A percentile compares a stretch with the other conserved stretches of the same genome.
phyloP scores from a whole-genome alignment of 345 rosid species.

The Hypericum perforatum region DNA sequence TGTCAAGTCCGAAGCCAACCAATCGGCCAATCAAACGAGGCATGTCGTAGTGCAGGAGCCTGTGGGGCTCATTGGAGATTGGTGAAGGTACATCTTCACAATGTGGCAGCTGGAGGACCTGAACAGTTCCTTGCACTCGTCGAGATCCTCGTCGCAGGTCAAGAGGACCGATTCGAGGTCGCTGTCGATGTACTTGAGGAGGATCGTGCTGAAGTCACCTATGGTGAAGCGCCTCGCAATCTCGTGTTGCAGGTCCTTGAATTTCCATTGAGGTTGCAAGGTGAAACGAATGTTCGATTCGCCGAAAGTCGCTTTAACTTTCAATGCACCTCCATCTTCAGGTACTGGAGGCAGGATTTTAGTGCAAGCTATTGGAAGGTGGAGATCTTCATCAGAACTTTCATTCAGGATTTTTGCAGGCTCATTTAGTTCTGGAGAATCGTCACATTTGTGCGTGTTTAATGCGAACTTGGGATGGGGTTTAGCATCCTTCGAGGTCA shows the following conservation, averaged over 20 bases:
- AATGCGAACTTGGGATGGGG: too few species aligned
- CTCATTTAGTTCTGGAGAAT: too few species aligned
- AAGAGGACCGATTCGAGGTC: conserved; percentile 6
- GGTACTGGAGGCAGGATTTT: too few species aligned
- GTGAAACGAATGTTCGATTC: neutral
- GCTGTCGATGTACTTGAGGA: conserved; percentile 1
- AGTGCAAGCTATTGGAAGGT: too few species aligned
- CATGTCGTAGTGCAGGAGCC: too few species aligned
- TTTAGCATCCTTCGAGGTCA: too few species aligned
- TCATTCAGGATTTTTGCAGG: too few species aligned
- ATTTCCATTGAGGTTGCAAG: neutral
- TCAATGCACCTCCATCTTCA: neutral
- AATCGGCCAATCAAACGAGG: too few species aligned
- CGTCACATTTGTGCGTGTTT: too few species aligned
- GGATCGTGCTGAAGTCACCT: neutral
- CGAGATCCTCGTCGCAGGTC: conserved; percentile 6
- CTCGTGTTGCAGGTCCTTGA: conserved; percentile 4
- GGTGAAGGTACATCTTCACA: conserved; percentile 1
- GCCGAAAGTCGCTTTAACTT: conserved; percentile 4
- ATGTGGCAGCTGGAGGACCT: neutral
- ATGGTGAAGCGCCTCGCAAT: conserved; percentile 1
- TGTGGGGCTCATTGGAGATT: neutral
- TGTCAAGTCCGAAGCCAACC: too few species aligned
- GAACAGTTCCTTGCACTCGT: conserved; percentile 7
- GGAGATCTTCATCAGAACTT: too few species aligned